A percentile compares a stretch with the other conserved stretches of the same genome.
phyloP scores from a whole-genome alignment of 306 rosid genomes.

The Aeschynomene evenia region DNA sequence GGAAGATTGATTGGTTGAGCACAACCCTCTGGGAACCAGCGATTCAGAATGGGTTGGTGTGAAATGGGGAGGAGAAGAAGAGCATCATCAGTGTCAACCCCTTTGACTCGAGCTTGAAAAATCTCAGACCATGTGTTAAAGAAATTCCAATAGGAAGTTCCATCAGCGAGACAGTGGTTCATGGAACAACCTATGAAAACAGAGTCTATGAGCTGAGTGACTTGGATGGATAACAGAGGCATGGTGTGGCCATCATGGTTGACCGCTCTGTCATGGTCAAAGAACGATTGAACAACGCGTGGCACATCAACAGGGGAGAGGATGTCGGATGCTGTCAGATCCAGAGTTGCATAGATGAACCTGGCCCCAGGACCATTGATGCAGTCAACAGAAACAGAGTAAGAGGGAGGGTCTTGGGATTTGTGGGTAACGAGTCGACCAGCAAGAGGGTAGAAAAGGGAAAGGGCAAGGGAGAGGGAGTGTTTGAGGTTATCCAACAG shows the following conservation, averaged over 20 bases:
- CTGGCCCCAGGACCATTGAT: slow-evolving; percentile 41
- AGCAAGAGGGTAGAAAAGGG: slow-evolving; percentile 64
- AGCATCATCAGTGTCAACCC: neutral
- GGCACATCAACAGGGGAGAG: slow-evolving; percentile 61
- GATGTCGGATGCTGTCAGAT: slow-evolving; percentile 42
- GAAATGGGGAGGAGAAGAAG: slow-evolving; percentile 36
- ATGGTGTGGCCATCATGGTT: slow-evolving; percentile 62
- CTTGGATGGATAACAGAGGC: slow-evolving; percentile 54
- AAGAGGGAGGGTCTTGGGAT: slow-evolving; percentile 33
- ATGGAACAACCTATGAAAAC: slow-evolving; percentile 68
- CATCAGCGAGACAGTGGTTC: slow-evolving; percentile 54
- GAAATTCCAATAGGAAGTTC: slow-evolving; percentile 64
- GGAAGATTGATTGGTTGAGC: slow-evolving; percentile 48
- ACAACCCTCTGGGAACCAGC: slow-evolving; percentile 55
- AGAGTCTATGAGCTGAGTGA: slow-evolving; percentile 58
- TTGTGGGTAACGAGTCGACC: slow-evolving; percentile 47
- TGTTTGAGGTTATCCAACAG: slow-evolving; percentile 44
- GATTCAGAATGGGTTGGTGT: slow-evolving; percentile 36
- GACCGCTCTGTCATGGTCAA: slow-evolving; percentile 55
- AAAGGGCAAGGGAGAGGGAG: slow-evolving; percentile 53
- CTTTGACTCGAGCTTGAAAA: slow-evolving; percentile 39
- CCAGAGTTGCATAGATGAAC: slow-evolving; percentile 50
- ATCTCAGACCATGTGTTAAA: slow-evolving; percentile 59
- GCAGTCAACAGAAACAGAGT: slow-evolving; percentile 45
- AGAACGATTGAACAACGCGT: slow-evolving; percentile 46